These are phyloP conservation scores for Trametes polyzona DNA, from an alignment of 1,284 basidiomycete genomes.

Conservation along the genomic window DNA sequence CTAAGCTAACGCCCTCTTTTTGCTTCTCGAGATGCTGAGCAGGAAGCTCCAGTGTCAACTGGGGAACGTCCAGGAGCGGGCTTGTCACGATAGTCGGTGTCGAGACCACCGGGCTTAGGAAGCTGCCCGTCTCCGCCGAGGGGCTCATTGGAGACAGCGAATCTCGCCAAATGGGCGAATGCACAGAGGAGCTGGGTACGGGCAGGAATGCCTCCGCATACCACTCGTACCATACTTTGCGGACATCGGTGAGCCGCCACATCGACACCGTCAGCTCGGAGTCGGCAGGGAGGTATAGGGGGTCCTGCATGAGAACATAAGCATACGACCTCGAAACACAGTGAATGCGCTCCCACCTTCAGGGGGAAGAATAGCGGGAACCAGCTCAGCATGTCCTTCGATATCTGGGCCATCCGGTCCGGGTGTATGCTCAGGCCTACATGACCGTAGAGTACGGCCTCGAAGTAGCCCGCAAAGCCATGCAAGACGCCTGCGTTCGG, in stretches of 20 bases:
- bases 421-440: constrained; percentile 95
- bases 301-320: constrained; percentile 60
- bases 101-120: constrained; percentile 38
- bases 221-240: constrained; percentile 99
- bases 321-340: no score
- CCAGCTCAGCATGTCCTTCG: constrained; percentile 98
- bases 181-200: constrained; percentile 40
- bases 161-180: constrained; percentile 25
- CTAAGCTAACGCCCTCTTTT: constrained; percentile 41
- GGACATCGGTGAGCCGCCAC: constrained; percentile 90
- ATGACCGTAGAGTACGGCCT: constrained; percentile 89
- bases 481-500: constrained; percentile 95
- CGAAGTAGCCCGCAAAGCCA: constrained; percentile 98
- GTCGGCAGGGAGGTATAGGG: constrained; percentile 90
- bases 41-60: constrained; percentile 18
- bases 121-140: constrained; percentile 21
- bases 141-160: constrained; percentile 21
- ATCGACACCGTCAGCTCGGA: constrained; percentile 93
- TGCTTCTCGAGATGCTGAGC: constrained; percentile 28
- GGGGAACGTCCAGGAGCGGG: constrained; percentile 51
- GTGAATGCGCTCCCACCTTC: constrained; percentile 50
- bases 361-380: constrained; percentile 98
- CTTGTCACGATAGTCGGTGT: constrained; percentile 57
- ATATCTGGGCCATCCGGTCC: constrained; percentile 79
- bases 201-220: constrained; percentile 90